These are phyloP conservation scores for Simplicillium aogashimaense DNA, from an alignment of 2,329 filamentous ascomycete species.

Conservation along the genomic window DNA sequence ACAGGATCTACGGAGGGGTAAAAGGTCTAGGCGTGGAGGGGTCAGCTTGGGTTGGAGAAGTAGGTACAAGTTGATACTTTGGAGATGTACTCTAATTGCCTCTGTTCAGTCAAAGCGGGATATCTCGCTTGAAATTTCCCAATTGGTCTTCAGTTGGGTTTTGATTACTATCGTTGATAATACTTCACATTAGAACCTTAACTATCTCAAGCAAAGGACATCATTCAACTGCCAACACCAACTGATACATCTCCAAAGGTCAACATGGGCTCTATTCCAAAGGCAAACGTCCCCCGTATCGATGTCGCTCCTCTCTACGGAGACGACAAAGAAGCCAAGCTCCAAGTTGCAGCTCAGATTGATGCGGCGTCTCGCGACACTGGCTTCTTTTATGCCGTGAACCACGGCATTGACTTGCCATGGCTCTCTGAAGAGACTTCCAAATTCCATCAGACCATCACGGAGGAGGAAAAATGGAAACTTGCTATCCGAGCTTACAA, in stretches of 20 bases:
- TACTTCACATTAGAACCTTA: too few species aligned
- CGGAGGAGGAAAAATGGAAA: constrained; percentile 2
- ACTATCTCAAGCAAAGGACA: too few species aligned
- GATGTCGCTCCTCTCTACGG: constrained; percentile 7
- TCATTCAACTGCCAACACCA: too few species aligned
- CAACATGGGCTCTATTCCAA: constrained; percentile 1
- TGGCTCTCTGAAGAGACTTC: constrained; percentile 5
- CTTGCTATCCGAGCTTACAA: constrained; percentile 7
- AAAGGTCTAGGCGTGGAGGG: too few species aligned
- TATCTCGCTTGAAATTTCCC: too few species aligned
- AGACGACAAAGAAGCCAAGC: constrained; percentile 1
- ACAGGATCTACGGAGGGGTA: too few species aligned
- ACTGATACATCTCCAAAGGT: not conserved
- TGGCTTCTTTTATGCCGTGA: constrained; percentile 8
- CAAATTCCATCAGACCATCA: constrained; percentile 6
- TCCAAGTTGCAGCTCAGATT: constrained; percentile 4
- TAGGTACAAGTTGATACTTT: too few species aligned
- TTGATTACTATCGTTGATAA: too few species aligned
- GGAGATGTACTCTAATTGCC: too few species aligned
- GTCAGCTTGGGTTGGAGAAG: too few species aligned
- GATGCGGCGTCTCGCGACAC: constrained; percentile 6
- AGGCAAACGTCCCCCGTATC: constrained; percentile 6
- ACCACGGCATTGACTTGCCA: constrained; percentile 7
- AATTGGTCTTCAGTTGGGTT: too few species aligned
- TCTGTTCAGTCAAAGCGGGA: too few species aligned